A percentile compares a stretch with the other conserved stretches of the same genome.
These are phyloP conservation scores for Dactylellina sp. DNA, from an alignment of 2,329 filamentous ascomycete genomes.

Conservation along the genomic window DNA sequence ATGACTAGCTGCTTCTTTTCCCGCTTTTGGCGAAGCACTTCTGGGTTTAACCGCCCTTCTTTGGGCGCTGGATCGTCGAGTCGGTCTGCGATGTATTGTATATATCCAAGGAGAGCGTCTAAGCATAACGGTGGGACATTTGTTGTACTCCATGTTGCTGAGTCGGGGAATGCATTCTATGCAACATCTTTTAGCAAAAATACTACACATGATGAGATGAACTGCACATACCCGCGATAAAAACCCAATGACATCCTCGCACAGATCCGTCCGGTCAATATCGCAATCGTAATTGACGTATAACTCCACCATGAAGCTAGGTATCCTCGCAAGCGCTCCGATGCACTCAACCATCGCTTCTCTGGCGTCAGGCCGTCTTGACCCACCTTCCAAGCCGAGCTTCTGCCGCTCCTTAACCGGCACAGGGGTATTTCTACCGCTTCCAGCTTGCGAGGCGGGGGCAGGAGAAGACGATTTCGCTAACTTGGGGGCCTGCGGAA, in stretches of 20 bases:
- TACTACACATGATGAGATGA: slow-evolving; percentile 1
- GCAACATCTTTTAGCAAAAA: slow-evolving; percentile 29
- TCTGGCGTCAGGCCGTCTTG: slow-evolving; percentile 90
- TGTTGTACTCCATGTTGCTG: slow-evolving; percentile 97
- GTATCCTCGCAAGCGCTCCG: slow-evolving; percentile 89
- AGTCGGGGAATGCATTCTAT: slow-evolving; percentile 90
- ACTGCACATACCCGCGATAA: slow-evolving; percentile 72
- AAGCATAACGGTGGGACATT: slow-evolving; percentile 95
- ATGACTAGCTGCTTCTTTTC: slow-evolving; percentile 88
- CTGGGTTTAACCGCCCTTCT: slow-evolving; percentile 76
- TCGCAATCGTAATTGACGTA: slow-evolving; percentile 99
- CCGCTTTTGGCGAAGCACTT: slow-evolving; percentile 76
- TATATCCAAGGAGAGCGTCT: slow-evolving; percentile 87
- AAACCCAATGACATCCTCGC: slow-evolving; percentile 93
- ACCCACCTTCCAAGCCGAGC: slow-evolving; percentile 89
- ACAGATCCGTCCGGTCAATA: slow-evolving; percentile 87
- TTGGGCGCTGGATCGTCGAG: slow-evolving; percentile 76
- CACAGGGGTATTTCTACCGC: slow-evolving; percentile 88
- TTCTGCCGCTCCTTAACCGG: slow-evolving; percentile 92
- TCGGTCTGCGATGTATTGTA: slow-evolving; percentile 91
- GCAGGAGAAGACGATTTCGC: slow-evolving; percentile 77
- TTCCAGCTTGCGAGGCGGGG: slow-evolving; percentile 70
- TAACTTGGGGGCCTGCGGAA: slow-evolving; percentile 88
- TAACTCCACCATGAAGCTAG: slow-evolving; percentile 91
- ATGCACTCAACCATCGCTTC: slow-evolving; percentile 99